These are phyloP conservation scores for Sclerotinia spermophila DNA, from an alignment of 2,329 filamentous ascomycete species.

Conservation along the genomic window DNA sequence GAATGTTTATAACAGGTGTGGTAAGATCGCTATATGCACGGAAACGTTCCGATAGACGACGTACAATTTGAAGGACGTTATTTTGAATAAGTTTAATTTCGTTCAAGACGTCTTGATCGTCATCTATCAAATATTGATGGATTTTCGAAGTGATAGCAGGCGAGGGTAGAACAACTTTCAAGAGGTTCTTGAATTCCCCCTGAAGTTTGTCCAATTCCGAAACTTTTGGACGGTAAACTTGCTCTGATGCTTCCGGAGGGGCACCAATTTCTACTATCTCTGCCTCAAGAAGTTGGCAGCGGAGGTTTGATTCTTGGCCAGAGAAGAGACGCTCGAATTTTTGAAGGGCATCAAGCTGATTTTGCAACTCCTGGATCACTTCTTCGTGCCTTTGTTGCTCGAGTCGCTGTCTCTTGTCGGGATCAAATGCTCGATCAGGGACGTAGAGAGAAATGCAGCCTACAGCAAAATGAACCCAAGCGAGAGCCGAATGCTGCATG, in stretches of 20 bases:
- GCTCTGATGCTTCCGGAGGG: constrained; percentile 58
- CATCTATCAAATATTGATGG: constrained; percentile 24
- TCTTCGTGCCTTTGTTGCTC: constrained; percentile 58
- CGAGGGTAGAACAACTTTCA: constrained; percentile 46
- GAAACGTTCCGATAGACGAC: constrained; percentile 66
- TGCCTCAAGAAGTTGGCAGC: constrained; percentile 58
- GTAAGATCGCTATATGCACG: constrained; percentile 83
- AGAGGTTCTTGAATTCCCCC: constrained; percentile 74
- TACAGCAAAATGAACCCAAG: constrained; percentile 74
- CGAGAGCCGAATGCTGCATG: constrained; percentile 48
- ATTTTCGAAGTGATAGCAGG: constrained; percentile 22
- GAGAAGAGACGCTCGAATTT: constrained; percentile 65
- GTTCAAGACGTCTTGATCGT: constrained; percentile 42
- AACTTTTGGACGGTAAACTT: constrained; percentile 66
- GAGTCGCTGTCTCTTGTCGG: constrained; percentile 62
- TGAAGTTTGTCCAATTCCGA: constrained; percentile 72
- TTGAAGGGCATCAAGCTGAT: constrained; percentile 57
- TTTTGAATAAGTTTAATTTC: constrained; percentile 45
- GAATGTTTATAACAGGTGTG: constrained; percentile 70
- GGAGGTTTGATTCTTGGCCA: constrained; percentile 63
- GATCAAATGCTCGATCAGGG: constrained; percentile 83
- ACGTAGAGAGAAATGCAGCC: constrained; percentile 76
- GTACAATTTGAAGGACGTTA: constrained; percentile 65
- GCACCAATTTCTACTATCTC: constrained; percentile 63
- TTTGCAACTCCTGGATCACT: constrained; percentile 52